Evolutionary conservation across 805 yeast genomes (phyloP).

Genomic region (Saccharomycopsis malanga): DNA sequence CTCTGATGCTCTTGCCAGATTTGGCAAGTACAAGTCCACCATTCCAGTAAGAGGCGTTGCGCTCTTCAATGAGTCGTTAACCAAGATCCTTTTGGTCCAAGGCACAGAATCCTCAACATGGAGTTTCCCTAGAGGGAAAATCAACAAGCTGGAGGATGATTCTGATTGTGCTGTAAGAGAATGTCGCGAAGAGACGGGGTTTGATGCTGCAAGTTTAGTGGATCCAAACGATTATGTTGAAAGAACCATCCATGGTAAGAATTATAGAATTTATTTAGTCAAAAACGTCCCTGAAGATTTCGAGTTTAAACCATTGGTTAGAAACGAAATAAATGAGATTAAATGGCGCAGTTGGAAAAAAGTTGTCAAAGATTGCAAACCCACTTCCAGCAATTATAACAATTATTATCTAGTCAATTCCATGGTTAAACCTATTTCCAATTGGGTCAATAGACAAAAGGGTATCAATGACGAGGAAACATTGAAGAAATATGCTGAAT

Average conservation of each 20-base stretch:
- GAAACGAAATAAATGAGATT: slow-evolving; percentile 81
- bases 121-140: slow-evolving; percentile 97
- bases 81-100: slow-evolving; percentile 70
- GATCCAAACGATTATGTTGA: slow-evolving; percentile 71
- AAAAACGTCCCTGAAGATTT: slow-evolving; percentile 71
- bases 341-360: slow-evolving; percentile 65
- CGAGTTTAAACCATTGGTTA: slow-evolving; percentile 70
- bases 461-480: slow-evolving; percentile 45
- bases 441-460: slow-evolving; percentile 52
- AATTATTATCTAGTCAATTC: slow-evolving; percentile 41
- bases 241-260: slow-evolving; percentile 74
- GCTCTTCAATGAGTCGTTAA: slow-evolving; percentile 60
- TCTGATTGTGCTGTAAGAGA: slow-evolving; percentile 87
- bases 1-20: slow-evolving; percentile 62
- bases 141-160: slow-evolving; percentile 87
- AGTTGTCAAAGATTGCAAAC: slow-evolving; percentile 31
- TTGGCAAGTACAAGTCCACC: slow-evolving; percentile 76
- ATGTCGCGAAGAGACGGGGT: slow-evolving; percentile 89
- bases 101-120: slow-evolving; percentile 79
- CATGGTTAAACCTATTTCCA: slow-evolving; percentile 43
- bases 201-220: slow-evolving; percentile 63
- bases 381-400: slow-evolving; percentile 7
- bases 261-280: slow-evolving; percentile 73
- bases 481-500: slow-evolving; percentile 56
- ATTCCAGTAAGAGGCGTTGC: slow-evolving; percentile 98